Evolutionary conservation across 2,329 filamentous ascomycete species (phyloP).

Genomic region (Fusarium sp.): DNA sequence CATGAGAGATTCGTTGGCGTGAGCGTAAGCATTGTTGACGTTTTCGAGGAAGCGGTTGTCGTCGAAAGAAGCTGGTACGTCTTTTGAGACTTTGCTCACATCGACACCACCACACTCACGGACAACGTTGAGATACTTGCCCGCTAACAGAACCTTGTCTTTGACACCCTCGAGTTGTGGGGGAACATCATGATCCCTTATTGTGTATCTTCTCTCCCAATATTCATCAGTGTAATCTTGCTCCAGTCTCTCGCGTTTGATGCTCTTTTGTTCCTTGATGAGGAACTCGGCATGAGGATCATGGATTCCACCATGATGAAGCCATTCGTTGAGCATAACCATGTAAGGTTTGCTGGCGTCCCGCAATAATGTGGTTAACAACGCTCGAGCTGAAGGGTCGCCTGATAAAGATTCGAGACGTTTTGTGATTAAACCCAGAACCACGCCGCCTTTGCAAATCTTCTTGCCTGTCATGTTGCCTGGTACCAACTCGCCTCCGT

Average conservation of each 20-base stretch:
- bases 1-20: constrained; percentile 94
- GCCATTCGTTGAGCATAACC: constrained; percentile 98
- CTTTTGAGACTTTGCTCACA: constrained; percentile 85
- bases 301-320: constrained; percentile 94
- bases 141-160: constrained; percentile 93
- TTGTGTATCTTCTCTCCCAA: constrained; percentile 97
- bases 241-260: constrained; percentile 88
- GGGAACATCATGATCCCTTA: constrained; percentile 90
- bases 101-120: constrained; percentile 97
- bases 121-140: constrained; percentile 98
- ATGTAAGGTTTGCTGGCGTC: constrained; percentile 96
- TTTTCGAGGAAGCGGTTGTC: constrained; percentile 94
- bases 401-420: constrained; percentile 91
- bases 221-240: constrained; percentile 99
- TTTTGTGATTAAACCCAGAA: constrained; percentile 88
- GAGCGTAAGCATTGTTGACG: constrained; percentile 92
- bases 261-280: constrained; percentile 95
- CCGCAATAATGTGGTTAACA: constrained; percentile 84
- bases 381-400: constrained; percentile 84
- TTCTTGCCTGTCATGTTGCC: constrained; percentile 87
- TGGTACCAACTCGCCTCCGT: constrained; percentile 84
- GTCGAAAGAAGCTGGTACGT: constrained; percentile 93
- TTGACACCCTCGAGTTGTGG: constrained; percentile 91
- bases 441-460: constrained; percentile 95
- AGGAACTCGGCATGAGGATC: constrained; percentile 95